These are phyloP conservation scores for Hippophae gyantsensis DNA, from an alignment of 306 rosid species.

Conservation along the genomic window DNA sequence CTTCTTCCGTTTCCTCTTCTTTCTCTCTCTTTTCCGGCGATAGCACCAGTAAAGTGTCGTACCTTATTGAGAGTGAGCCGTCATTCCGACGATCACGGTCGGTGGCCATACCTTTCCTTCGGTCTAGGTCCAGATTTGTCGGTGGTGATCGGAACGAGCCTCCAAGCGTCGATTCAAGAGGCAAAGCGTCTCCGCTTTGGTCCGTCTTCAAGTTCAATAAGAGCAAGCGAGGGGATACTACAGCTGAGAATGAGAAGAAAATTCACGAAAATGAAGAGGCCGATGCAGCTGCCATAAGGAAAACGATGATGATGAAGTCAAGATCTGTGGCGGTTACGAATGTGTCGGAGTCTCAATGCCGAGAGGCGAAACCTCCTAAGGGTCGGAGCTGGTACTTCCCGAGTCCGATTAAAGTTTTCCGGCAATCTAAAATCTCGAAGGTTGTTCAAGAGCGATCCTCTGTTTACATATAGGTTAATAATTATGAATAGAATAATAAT, in stretches of 20 bases:
- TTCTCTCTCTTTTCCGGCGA: constrained; percentile 33
- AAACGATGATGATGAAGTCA: constrained; percentile 61
- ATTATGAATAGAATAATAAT: constrained; percentile 16
- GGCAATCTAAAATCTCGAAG: constrained; percentile 61
- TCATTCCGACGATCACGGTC: constrained; percentile 72
- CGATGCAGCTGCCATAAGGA: constrained; percentile 21
- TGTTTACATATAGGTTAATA: constrained; percentile 72
- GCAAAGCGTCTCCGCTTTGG: constrained; percentile 64
- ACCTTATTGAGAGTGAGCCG: constrained; percentile 61
- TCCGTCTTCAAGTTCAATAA: constrained; percentile 44
- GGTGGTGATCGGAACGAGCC: constrained; percentile 31
- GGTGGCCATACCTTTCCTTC: constrained; percentile 71
- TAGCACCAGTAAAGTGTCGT: constrained; percentile 25
- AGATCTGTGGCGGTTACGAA: constrained; percentile 60
- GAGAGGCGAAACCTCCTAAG: constrained; percentile 35
- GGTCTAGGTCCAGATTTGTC: constrained; percentile 63
- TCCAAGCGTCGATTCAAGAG: constrained; percentile 16
- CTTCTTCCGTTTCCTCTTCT: constrained; percentile 43
- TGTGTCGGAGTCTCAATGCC: constrained; percentile 16
- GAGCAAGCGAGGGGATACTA: constrained; percentile 18
- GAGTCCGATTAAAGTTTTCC: constrained; percentile 83
- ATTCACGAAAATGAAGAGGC: constrained; percentile 13
- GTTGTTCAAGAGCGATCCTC: constrained; percentile 66
- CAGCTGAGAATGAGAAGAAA: constrained; percentile 19
- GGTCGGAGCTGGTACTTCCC: constrained; percentile 72